These are phyloP conservation scores for Saposhnikovia divaricata DNA, from an alignment of 129 eudicot species.

Conservation along the genomic window DNA sequence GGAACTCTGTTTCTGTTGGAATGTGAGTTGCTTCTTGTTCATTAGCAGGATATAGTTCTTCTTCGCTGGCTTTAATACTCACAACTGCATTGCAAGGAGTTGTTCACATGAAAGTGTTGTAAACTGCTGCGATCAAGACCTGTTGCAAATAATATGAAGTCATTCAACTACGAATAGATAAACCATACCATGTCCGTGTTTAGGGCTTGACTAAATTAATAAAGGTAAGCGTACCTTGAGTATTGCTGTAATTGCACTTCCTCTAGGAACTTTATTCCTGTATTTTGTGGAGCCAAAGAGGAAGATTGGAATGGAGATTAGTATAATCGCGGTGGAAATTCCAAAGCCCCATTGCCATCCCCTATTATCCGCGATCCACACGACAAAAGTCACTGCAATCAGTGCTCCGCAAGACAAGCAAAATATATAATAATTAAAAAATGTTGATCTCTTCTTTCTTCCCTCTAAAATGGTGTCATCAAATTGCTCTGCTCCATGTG, in stretches of 20 bases:
- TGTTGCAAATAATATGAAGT: slow-evolving; percentile 18
- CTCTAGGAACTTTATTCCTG: slow-evolving; percentile 72
- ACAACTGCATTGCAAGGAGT: slow-evolving; percentile 33
- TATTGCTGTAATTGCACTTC: slow-evolving; percentile 85
- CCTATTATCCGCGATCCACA: slow-evolving; percentile 77
- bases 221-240: slow-evolving; percentile 42
- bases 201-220: background rate
- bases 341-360: slow-evolving; percentile 97
- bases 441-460: slow-evolving; percentile 73
- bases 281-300: slow-evolving; percentile 65
- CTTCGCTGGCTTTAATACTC: slow-evolving; percentile 20
- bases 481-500: slow-evolving; percentile 91
- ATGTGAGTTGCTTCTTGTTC: slow-evolving; percentile 16
- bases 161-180: background rate
- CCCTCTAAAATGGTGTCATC: slow-evolving; percentile 61
- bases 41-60: slow-evolving; percentile 18
- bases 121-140: slow-evolving; percentile 60
- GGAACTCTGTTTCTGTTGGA: slow-evolving; percentile 33
- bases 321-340: slow-evolving; percentile 51
- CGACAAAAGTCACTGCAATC: slow-evolving; percentile 77
- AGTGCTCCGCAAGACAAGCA: slow-evolving; percentile 84
- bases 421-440: slow-evolving; percentile 79
- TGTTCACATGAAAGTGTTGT: slow-evolving; percentile 29
- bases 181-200: background rate
- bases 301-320: slow-evolving; percentile 67